A percentile compares a stretch with the other conserved stretches of the same genome.
Conservation (phyloP, 257 asterid species). For the Solanum paucissectum region DNA sequence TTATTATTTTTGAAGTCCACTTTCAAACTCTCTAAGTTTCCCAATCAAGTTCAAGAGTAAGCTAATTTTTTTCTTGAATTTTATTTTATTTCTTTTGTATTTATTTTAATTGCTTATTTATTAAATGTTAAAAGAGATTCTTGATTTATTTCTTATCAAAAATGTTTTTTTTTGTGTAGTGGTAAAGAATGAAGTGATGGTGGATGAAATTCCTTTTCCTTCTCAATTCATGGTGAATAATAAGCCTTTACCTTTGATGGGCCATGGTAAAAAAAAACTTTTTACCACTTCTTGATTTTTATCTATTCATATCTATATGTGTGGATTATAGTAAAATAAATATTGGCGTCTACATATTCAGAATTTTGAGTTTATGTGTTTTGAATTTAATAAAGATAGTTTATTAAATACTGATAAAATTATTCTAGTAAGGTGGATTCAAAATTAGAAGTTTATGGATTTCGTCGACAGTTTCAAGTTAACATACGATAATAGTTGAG, state of each 20-base stretch:
- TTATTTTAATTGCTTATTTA: not conserved
- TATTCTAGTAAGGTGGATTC: not conserved
- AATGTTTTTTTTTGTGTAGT: conserved; percentile 24
- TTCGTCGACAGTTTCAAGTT: not conserved
- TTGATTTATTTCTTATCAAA: not conserved
- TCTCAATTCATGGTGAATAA: conserved; percentile 18
- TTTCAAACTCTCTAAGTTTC: not conserved
- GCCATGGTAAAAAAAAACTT: conserved; percentile 24
- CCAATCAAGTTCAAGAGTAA: not conserved
- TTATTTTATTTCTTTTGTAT: not conserved
- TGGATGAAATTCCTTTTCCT: conserved; percentile 51
- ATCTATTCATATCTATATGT: conserved; percentile 11
- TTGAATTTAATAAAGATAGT: not conserved
- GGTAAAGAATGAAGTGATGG: conserved; percentile 40
- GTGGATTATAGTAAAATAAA: conserved; percentile 10
- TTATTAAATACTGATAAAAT: not conserved
- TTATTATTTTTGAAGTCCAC: not conserved
- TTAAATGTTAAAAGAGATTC: not conserved
- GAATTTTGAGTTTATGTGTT: not conserved
- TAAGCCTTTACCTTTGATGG: conserved; percentile 35
- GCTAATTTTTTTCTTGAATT: not conserved
- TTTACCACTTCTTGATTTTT: not conserved
- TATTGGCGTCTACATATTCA: not conserved
- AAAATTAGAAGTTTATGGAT: not conserved
- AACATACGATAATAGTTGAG: not conserved